Conservation (phyloP, 768 basidiomycete species). For the Rhodotorula sphaerocarpa region DNA sequence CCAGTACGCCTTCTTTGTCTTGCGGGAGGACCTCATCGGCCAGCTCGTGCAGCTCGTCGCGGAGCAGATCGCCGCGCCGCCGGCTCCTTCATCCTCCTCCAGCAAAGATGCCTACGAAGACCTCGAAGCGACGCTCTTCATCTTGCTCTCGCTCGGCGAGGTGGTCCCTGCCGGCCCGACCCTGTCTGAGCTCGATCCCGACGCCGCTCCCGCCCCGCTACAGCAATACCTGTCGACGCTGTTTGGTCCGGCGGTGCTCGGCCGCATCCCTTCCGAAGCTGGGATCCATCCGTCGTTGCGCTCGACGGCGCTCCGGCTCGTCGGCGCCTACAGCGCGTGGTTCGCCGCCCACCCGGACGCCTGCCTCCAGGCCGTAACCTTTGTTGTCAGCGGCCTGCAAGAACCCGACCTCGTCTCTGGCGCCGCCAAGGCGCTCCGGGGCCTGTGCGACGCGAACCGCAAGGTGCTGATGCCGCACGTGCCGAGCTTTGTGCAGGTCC, state of each 20-base stretch:
- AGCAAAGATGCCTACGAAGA: conserved; percentile 36
- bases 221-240: conserved; percentile 54
- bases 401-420: conserved; percentile 40
- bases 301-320: conserved; percentile 42
- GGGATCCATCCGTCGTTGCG: conserved; percentile 58
- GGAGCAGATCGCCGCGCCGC: conserved; percentile 28
- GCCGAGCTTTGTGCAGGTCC: conserved; percentile 44
- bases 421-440: conserved; percentile 44
- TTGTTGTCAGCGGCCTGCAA: conserved; percentile 42
- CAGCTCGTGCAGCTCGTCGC: conserved; percentile 38
- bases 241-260: conserved; percentile 55
- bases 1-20: conserved; percentile 44
- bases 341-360: conserved; percentile 43
- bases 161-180: conserved; percentile 44
- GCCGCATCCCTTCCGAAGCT: conserved; percentile 52
- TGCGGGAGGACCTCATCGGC: conserved; percentile 44
- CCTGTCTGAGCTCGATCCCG: conserved; percentile 29
- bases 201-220: conserved; percentile 47
- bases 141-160: conserved; percentile 44
- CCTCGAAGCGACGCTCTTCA: conserved; percentile 45
- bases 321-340: conserved; percentile 40
- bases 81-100: conserved; percentile 3
- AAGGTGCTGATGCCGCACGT: conserved; percentile 44
- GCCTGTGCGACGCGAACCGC: conserved; percentile 46
- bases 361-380: conserved; percentile 44